phyloP scores from a whole-genome alignment of 805 yeast species.

The Babjeviella inositovora region DNA sequence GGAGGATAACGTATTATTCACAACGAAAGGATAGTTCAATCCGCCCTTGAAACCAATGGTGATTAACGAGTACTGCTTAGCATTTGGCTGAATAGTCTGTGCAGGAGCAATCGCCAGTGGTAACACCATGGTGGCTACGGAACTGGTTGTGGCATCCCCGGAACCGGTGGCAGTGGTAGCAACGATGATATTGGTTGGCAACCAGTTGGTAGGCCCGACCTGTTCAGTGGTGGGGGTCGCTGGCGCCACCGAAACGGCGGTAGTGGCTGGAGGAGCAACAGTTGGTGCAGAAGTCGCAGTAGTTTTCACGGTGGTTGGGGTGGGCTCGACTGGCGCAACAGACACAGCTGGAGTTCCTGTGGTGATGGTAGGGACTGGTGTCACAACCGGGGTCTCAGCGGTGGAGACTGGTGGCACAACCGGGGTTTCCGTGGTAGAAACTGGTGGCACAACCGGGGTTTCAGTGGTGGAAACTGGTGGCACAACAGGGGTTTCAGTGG shows the following conservation, averaged over 20 bases:
- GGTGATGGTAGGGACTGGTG: neutral
- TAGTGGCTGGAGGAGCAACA: slow-evolving; percentile 1
- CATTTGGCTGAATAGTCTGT: slow-evolving; percentile 18
- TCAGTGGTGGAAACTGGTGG: too few relatives aligned
- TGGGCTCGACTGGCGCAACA: neutral
- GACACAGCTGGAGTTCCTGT: neutral
- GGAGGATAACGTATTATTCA: slow-evolving; percentile 51
- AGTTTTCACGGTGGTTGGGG: neutral
- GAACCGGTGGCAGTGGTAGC: slow-evolving; percentile 8
- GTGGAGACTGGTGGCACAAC: slow-evolving; percentile 1
- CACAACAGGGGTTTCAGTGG: too few relatives aligned
- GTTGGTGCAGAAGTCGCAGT: slow-evolving; percentile 1
- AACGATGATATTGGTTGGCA: slow-evolving; percentile 24
- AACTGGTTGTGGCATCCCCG: slow-evolving; percentile 6
- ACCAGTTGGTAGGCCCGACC: slow-evolving; percentile 14
- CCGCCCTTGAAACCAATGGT: slow-evolving; percentile 67
- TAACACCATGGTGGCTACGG: slow-evolving; percentile 29
- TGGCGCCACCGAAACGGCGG: slow-evolving; percentile 2
- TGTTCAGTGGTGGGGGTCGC: slow-evolving; percentile 1
- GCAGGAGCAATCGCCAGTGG: slow-evolving; percentile 75
- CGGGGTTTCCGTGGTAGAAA: slow-evolving; percentile 1
- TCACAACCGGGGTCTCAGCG: neutral
- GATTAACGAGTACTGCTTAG: slow-evolving; percentile 37
- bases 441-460: too few relatives aligned
- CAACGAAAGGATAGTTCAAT: slow-evolving; percentile 77